Conservation (phyloP, 140 eudicot species). For the Bidens hawaiensis region DNA sequence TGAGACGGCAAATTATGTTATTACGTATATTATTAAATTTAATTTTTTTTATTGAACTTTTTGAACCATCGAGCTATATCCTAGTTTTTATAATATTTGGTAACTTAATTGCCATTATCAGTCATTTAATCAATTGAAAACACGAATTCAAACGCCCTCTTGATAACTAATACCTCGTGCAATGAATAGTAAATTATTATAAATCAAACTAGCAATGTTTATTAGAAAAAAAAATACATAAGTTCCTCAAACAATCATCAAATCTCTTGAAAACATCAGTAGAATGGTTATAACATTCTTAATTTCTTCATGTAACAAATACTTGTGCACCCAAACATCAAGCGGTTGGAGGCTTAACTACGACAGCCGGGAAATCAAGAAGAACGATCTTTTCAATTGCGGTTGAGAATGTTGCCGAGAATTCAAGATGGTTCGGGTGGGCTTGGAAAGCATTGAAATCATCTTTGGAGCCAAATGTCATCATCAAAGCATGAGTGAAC, state of each 20-base stretch:
- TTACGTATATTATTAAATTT: no score
- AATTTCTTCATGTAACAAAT: background rate
- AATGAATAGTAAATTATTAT: conserved; percentile 1
- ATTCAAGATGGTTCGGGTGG: conserved; percentile 69
- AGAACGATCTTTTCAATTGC: conserved; percentile 70
- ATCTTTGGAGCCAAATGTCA: conserved; percentile 80
- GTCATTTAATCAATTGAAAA: background rate
- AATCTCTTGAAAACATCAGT: conserved; percentile 15
- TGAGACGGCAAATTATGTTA: no score
- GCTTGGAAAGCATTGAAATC: conserved; percentile 53
- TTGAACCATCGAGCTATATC: background rate
- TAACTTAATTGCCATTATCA: background rate
- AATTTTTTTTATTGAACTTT: no score
- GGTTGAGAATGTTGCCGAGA: conserved; percentile 53
- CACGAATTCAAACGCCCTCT: background rate
- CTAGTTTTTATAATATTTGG: background rate
- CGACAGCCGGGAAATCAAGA: conserved; percentile 75
- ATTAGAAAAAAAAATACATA: conserved; percentile 19
- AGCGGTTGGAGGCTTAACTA: conserved; percentile 43
- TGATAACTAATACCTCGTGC: background rate
- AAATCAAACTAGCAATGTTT: conserved; percentile 14
- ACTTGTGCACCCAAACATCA: background rate
- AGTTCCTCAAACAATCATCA: conserved; percentile 23
- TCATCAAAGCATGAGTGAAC: conserved; percentile 81
- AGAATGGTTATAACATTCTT: conserved; percentile 8